A percentile compares a stretch with the other conserved stretches of the same genome.
phyloP scores from a whole-genome alignment of 257 asterid species.

The Handroanthus guayacan region DNA sequence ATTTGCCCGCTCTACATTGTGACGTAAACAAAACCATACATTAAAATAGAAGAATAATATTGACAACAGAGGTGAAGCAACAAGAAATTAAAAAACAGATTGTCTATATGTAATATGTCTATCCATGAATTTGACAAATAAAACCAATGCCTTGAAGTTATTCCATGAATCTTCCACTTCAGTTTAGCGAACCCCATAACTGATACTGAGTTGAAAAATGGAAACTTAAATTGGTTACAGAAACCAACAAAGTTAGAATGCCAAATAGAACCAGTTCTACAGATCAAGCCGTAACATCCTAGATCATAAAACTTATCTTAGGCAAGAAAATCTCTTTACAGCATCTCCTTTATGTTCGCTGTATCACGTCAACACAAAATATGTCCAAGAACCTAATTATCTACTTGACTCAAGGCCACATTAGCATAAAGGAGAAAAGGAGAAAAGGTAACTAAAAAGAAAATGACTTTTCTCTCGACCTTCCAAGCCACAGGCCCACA shows the following conservation, averaged over 20 bases:
- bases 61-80: not conserved
- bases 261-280: not conserved
- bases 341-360: not conserved
- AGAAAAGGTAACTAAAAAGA: not conserved
- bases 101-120: not conserved
- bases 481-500: not conserved
- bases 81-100: not conserved
- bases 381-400: not conserved
- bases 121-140: not conserved
- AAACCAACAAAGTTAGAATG: not conserved
- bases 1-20: slow-evolving; percentile 76
- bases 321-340: not conserved
- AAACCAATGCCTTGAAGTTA: not conserved
- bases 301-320: not conserved
- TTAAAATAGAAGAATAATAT: slow-evolving; percentile 15
- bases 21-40: slow-evolving; percentile 24
- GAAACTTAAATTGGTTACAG: not conserved
- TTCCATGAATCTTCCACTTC: not conserved
- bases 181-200: not conserved
- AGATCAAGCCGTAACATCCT: not conserved
- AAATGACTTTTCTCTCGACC: not conserved
- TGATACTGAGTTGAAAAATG: not conserved
- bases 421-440: not conserved
- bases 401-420: not conserved
- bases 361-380: not conserved